Evolutionary conservation across 805 yeast genomes (phyloP).

Genomic region (Tanozyma kutaoensis): DNA sequence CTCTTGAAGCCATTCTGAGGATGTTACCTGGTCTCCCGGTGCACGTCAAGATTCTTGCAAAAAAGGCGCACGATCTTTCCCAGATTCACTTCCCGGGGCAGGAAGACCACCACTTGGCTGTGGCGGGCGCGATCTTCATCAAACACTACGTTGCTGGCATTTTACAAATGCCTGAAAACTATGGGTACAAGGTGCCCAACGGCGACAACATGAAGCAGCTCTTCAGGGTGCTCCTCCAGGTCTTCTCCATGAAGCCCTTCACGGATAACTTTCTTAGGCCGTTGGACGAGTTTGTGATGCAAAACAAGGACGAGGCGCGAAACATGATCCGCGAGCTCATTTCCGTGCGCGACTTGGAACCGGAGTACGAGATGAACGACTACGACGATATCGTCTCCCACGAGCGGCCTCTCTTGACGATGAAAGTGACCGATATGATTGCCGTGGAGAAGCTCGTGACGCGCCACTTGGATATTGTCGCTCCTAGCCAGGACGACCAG

Average conservation of each 20-base stretch:
- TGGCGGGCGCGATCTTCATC: slow-evolving; percentile 54
- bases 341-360: slow-evolving; percentile 42
- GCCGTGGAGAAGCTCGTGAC: slow-evolving; percentile 30
- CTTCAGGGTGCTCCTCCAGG: slow-evolving; percentile 47
- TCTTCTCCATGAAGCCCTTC: slow-evolving; percentile 59
- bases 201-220: slow-evolving; percentile 45
- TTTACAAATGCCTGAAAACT: slow-evolving; percentile 40
- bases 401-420: slow-evolving; percentile 31
- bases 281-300: slow-evolving; percentile 54
- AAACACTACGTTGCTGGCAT: slow-evolving; percentile 35
- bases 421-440: slow-evolving; percentile 33
- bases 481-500: slow-evolving; percentile 42
- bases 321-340: slow-evolving; percentile 34
- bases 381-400: slow-evolving; percentile 52
- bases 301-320: slow-evolving; percentile 34
- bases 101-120: slow-evolving; percentile 47
- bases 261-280: slow-evolving; percentile 67
- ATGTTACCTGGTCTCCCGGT: no score
- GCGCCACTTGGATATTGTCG: slow-evolving; percentile 26
- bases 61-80: slow-evolving; percentile 21
- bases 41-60: slow-evolving; percentile 22
- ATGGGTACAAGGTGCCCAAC: no score
- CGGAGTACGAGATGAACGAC: slow-evolving; percentile 44
- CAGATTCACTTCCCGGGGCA: slow-evolving; percentile 43
- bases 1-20: slow-evolving; percentile 33